phyloP scores from a whole-genome alignment of 1,284 basidiomycete genomes.

The Quambalaria eucalypti region DNA sequence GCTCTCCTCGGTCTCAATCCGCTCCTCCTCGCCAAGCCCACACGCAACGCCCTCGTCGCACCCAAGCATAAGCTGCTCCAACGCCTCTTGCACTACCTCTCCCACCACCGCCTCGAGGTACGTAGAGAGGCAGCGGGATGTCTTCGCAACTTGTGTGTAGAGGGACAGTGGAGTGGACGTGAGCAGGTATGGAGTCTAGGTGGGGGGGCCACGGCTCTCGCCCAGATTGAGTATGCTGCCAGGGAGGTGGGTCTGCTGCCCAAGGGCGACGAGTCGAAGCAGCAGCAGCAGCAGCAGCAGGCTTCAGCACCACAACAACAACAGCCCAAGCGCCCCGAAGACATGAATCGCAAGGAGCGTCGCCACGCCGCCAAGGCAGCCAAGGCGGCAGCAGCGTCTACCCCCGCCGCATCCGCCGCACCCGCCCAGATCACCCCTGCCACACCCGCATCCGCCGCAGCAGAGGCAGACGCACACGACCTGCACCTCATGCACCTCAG shows the following conservation, averaged over 20 bases:
- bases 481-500: neutral
- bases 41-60: constrained; percentile 14
- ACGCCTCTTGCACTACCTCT: constrained; percentile 30
- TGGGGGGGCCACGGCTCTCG: constrained; percentile 8
- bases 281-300: neutral
- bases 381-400: neutral
- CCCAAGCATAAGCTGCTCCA: constrained; percentile 26
- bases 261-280: no score
- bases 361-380: constrained; percentile 29
- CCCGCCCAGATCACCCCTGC: constrained; percentile 6
- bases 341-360: constrained; percentile 46
- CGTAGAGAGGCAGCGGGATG: constrained; percentile 40
- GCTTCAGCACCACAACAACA: neutral
- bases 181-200: constrained; percentile 15
- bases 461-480: constrained; percentile 2
- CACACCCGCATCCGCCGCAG: constrained; percentile 12
- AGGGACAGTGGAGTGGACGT: constrained; percentile 7
- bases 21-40: constrained; percentile 22
- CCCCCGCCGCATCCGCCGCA: neutral
- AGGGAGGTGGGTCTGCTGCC: constrained; percentile 1
- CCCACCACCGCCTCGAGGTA: constrained; percentile 27
- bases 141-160: constrained; percentile 43
- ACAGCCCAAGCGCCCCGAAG: constrained; percentile 24
- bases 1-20: constrained; percentile 35
- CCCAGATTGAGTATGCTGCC: neutral